Evolutionary conservation across 495 filamentous ascomycete genomes (phyloP).

Genomic region (Aspergillus bertholletiae): DNA sequence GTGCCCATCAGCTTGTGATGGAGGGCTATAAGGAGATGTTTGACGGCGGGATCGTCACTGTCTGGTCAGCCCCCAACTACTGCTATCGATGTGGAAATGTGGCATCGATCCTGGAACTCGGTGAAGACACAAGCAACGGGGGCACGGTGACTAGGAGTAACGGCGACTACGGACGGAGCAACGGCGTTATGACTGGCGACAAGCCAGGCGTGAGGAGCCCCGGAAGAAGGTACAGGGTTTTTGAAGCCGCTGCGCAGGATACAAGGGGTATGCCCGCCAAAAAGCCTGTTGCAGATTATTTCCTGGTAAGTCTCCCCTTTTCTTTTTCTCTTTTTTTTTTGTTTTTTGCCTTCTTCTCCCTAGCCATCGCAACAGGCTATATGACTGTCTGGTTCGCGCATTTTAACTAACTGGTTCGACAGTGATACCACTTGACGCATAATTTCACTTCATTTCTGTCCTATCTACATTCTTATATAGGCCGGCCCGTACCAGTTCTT

Average conservation of each 20-base stretch:
- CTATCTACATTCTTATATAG: conserved; percentile 14
- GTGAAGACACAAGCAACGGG: conserved; percentile 75
- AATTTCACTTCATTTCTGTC: not conserved
- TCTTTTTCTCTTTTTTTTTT: not conserved
- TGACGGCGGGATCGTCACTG: conserved; percentile 88
- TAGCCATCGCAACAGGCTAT: not conserved
- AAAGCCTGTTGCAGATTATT: conserved; percentile 97
- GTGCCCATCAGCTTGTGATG: conserved; percentile 98
- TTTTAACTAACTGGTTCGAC: not conserved
- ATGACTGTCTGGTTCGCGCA: not conserved
- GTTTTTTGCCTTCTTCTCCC: not conserved
- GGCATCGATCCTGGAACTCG: conserved; percentile 88
- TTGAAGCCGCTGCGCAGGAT: conserved; percentile 96
- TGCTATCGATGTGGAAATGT: conserved; percentile 98
- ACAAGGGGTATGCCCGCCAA: conserved; percentile 97
- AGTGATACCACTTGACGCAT: conserved; percentile 2
- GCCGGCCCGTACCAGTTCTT: conserved; percentile 2
- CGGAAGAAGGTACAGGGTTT: conserved; percentile 88
- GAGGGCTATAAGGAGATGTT: conserved; percentile 99
- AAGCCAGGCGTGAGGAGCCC: conserved; percentile 59
- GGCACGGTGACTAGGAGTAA: conserved; percentile 76
- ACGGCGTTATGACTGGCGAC: conserved; percentile 40
- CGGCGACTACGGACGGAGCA: conserved; percentile 65
- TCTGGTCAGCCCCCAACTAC: conserved; percentile 97
- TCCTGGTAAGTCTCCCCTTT: conserved; percentile 52